Evolutionary conservation across 2,329 filamentous ascomycete genomes (phyloP).

Genomic region (Eutypella sp.): DNA sequence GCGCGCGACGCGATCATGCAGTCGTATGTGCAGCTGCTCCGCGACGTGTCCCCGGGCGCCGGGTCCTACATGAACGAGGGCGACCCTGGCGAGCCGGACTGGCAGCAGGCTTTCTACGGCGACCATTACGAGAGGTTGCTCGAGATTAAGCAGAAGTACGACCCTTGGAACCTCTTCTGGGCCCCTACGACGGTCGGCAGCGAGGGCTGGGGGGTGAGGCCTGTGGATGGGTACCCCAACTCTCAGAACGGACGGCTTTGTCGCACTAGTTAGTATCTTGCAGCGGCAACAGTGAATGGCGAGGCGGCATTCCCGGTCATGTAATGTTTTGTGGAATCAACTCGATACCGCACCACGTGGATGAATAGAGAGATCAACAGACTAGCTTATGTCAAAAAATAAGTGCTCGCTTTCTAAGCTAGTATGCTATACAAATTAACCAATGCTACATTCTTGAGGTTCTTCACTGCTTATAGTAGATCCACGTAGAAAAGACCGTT

Average conservation of each 20-base stretch:
- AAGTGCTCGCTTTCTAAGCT: no score
- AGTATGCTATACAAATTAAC: no score
- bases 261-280: neutral
- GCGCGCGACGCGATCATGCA: conserved; percentile 21
- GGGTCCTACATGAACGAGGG: conserved; percentile 50
- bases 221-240: conserved; percentile 18
- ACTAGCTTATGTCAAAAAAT: no score
- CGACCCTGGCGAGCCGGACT: conserved; percentile 43
- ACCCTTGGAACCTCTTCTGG: conserved; percentile 43
- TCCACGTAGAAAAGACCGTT: no score
- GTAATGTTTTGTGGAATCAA: no score
- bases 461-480: no score
- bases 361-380: no score
- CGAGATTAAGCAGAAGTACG: conserved; percentile 44
- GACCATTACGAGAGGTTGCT: conserved; percentile 37
- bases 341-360: no score
- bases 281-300: no score
- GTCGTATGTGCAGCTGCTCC: conserved; percentile 20
- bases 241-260: conserved; percentile 29
- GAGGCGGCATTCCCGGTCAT: no score
- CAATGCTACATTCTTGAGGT: no score
- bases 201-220: conserved; percentile 40
- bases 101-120: conserved; percentile 43
- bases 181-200: conserved; percentile 46
- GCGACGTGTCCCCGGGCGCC: conserved; percentile 32